Evolutionary conservation across 176 grass and related monocot genomes (phyloP).

Genomic region (Hordeum marinum): DNA sequence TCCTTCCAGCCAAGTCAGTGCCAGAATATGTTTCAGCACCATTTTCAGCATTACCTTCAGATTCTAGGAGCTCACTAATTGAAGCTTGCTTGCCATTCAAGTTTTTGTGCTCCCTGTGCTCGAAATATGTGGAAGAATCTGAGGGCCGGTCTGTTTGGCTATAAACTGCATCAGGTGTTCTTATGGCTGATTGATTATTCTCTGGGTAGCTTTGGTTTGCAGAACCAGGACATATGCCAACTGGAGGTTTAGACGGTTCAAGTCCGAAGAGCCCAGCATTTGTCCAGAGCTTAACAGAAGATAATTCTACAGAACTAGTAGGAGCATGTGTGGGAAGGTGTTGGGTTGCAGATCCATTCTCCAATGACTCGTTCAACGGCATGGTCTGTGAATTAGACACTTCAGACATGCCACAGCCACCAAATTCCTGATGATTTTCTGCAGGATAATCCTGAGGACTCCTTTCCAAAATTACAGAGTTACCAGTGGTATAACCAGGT

Average conservation of each 20-base stretch:
- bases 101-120: slow-evolving; percentile 18
- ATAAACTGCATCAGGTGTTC: slow-evolving; percentile 20
- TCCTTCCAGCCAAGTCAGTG: slow-evolving; percentile 29
- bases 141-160: slow-evolving; percentile 31
- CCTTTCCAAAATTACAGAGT: slow-evolving; percentile 39
- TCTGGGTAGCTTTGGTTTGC: slow-evolving; percentile 15
- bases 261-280: slow-evolving; percentile 98
- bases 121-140: slow-evolving; percentile 27
- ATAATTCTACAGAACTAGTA: slow-evolving; percentile 33
- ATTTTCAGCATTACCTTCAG: slow-evolving; percentile 31
- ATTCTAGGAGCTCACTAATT: slow-evolving; percentile 47
- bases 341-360: slow-evolving; percentile 18
- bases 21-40: slow-evolving; percentile 11
- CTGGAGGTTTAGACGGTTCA: slow-evolving; percentile 90
- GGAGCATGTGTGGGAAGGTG: slow-evolving; percentile 18
- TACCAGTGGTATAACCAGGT: slow-evolving; percentile 6
- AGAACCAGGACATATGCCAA: slow-evolving; percentile 38
- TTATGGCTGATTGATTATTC: slow-evolving; percentile 32
- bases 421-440: slow-evolving; percentile 29
- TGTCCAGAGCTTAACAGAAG: slow-evolving; percentile 91
- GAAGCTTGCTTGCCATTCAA: slow-evolving; percentile 48
- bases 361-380: not conserved
- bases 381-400: slow-evolving; percentile 20
- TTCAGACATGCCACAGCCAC: slow-evolving; percentile 28
- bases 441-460: slow-evolving; percentile 22